phyloP scores from a whole-genome alignment of 495 filamentous ascomycete genomes.

The Podospora tetraspora region DNA sequence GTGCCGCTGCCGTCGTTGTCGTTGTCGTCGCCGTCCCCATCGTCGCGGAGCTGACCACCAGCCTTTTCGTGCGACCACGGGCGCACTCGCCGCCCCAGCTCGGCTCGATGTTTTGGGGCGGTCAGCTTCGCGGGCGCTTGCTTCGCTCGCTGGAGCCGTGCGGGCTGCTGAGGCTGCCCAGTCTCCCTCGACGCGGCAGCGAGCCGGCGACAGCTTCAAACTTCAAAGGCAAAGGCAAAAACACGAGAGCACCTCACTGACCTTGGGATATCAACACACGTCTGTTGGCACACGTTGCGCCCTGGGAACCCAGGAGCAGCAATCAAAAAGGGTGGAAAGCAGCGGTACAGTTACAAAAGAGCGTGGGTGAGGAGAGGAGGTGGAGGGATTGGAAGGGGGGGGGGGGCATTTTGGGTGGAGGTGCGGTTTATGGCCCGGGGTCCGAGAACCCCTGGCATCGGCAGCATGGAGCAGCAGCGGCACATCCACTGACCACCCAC shows the following conservation, averaged over 20 bases:
- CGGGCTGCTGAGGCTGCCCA: neutral
- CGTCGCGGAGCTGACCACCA: neutral
- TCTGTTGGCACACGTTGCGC: constrained; percentile 35
- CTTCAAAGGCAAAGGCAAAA: neutral
- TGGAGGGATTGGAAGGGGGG: neutral
- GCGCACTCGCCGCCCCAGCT: neutral
- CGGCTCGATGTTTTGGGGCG: neutral
- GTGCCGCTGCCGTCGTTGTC: neutral
- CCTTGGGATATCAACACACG: constrained; percentile 22
- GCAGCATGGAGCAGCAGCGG: constrained; percentile 2
- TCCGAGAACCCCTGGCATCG: constrained; percentile 23
- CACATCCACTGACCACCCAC: neutral
- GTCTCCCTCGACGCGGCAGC: constrained; percentile 1
- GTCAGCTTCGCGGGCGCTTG: neutral
- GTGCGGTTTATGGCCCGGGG: constrained; percentile 29
- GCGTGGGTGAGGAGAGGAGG: constrained; percentile 29
- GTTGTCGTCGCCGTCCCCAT: neutral
- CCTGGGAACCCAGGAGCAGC: constrained; percentile 36
- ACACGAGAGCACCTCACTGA: constrained; percentile 14
- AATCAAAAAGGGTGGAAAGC: constrained; percentile 25
- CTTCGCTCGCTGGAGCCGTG: neutral
- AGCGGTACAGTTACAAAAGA: constrained; percentile 35
- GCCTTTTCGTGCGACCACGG: neutral
- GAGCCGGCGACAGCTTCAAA: neutral
- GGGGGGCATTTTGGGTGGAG: constrained; percentile 34